Evolutionary conservation across 176 grass and related monocot species (phyloP), one percentile per base, ranked within the genome.

Genomic region (Poa pratensis): DNA sequence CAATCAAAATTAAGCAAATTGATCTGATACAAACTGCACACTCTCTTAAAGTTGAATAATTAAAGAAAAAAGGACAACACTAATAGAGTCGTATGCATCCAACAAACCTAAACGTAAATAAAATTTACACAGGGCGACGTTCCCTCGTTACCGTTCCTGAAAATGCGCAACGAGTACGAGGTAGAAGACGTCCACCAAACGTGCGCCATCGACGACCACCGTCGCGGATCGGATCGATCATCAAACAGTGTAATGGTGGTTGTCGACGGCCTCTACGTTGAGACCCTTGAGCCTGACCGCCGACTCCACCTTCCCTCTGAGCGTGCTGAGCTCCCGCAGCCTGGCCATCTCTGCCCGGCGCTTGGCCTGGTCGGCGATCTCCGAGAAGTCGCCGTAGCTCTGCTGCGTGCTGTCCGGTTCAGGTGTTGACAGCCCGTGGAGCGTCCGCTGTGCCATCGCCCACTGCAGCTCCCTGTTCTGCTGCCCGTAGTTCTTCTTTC

Each of bases 281-380:
- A 98, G 84, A 20, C 96, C 93, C 73, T 94, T 95, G 52, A 98
- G 91, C 93, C 93, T 94, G 23, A 86, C 91, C 7, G 93, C 86
- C 5, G 90, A 91, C 58, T 95, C 96, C 1, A 98, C 57, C 76
- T 84, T 90, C 0, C 93, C 93, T 83, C 92, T 98, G 72, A 98
- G 67, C 60, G 93, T 94, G 40, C 58, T 40, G 42, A 94, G 84
- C 84, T 98, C 96, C 8, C 96, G 80, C 14, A 98, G 82, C 93
- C 96, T 96, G 42, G 90, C 94, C 6, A 96, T 92, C 82, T 96
- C 94, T 2, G 97, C 97, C n/a, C 97, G 94, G 45, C 92, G 92
- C 84, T 91, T 99, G 53, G 97, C 97, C 87, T 99, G 94, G 66
- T 99, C 97, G 46, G 97, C 94, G 16, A 99, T 94, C 88, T 94